A percentile compares a stretch with the other conserved stretches of the same genome.
These are phyloP conservation scores for Dothidotthia symphoricarpi DNA, from an alignment of 2,329 filamentous ascomycete genomes.

Conservation along the genomic window DNA sequence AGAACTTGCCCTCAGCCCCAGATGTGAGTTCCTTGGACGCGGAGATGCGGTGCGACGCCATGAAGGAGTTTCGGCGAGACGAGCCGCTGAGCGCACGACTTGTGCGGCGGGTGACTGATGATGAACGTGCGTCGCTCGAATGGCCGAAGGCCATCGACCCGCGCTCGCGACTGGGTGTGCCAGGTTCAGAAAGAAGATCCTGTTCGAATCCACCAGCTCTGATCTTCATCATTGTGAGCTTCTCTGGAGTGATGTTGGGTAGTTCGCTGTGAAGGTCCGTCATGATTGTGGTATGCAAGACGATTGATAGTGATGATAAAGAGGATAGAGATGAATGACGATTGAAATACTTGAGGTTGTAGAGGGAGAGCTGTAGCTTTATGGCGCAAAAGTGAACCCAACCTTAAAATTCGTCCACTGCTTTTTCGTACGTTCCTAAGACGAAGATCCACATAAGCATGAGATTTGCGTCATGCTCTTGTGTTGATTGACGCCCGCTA, in stretches of 20 bases:
- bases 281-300: not conserved
- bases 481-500: no score
- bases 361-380: no score
- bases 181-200: slow-evolving; percentile 25
- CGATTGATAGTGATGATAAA: not conserved
- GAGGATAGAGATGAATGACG: not conserved
- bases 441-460: no score
- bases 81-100: slow-evolving; percentile 17
- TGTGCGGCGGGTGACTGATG: slow-evolving; percentile 15
- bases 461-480: no score
- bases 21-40: slow-evolving; percentile 28
- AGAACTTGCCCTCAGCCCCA: slow-evolving; percentile 27
- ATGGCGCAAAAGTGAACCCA: no score
- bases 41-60: slow-evolving; percentile 25
- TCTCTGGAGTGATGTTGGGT: slow-evolving; percentile 21
- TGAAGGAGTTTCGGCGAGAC: slow-evolving; percentile 22
- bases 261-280: slow-evolving; percentile 4
- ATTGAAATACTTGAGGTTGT: not conserved
- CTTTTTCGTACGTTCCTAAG: slow-evolving; percentile 1
- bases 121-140: slow-evolving; percentile 4
- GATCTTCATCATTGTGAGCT: slow-evolving; percentile 25
- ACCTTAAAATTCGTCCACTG: no score
- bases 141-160: slow-evolving; percentile 14
- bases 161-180: slow-evolving; percentile 13
- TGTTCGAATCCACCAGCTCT: slow-evolving; percentile 19